A percentile compares a stretch with the other conserved stretches of the same genome.
phyloP scores from a whole-genome alignment of 129 eudicot species.

The Pulicaria dysenterica region DNA sequence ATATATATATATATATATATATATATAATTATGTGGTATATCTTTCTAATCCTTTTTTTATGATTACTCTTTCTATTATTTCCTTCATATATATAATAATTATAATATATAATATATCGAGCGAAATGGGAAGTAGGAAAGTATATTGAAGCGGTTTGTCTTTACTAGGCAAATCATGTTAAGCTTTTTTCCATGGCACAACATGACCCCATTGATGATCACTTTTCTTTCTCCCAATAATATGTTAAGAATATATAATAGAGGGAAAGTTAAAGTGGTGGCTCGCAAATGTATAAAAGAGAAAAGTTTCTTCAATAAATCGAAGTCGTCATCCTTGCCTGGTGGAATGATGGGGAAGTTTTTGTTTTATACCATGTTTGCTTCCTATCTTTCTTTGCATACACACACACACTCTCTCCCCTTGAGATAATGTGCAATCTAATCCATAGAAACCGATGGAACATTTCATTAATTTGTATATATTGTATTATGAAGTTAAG shows the following conservation, averaged over 20 bases:
- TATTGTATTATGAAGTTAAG: slow-evolving; percentile 20
- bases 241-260: slow-evolving; percentile 17
- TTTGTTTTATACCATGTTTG: slow-evolving; percentile 60
- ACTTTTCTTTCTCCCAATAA: no score
- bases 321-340: slow-evolving; percentile 37
- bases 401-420: slow-evolving; percentile 17
- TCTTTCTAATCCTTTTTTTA: no score
- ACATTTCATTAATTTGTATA: slow-evolving; percentile 14
- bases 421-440: slow-evolving; percentile 28
- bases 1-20: no score
- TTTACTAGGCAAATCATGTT: slow-evolving; percentile 41
- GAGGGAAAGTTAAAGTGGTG: slow-evolving; percentile 32
- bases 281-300: slow-evolving; percentile 32
- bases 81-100: neutral
- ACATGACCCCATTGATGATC: slow-evolving; percentile 38
- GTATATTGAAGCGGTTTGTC: slow-evolving; percentile 33
- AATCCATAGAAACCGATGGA: slow-evolving; percentile 26
- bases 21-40: no score
- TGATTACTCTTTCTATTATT: neutral
- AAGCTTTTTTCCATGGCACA: slow-evolving; percentile 26
- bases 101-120: neutral
- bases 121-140: slow-evolving; percentile 16
- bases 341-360: slow-evolving; percentile 38
- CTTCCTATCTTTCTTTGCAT: slow-evolving; percentile 35
- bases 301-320: slow-evolving; percentile 27